Evolutionary conservation across 352 stramenopile genomes (phyloP), one percentile per base, ranked within the genome.

Genomic region (Phytopythium delawarense): DNA sequence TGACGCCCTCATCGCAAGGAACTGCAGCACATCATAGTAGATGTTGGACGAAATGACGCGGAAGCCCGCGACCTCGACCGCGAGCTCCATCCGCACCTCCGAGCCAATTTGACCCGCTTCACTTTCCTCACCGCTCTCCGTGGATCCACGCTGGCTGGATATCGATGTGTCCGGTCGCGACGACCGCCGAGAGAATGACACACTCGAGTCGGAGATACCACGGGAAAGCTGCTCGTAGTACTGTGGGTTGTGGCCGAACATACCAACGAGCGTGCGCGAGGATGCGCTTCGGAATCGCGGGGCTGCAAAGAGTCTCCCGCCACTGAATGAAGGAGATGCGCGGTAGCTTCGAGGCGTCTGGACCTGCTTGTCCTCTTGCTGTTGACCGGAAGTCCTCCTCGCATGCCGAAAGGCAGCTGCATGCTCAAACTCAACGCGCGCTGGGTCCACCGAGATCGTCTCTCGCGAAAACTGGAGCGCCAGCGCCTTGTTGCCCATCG

Each of bases 31-130:
- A 57, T 94, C 79, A 57, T 89, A 89, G 57, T 90, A 79, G 35
- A 94, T 92, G 61, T 91, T 94, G 4, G 82, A 92, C 39, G 85
- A 81, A 25, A 91, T 92, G 7, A 94, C 72, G 40, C 83, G 87
- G 39, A 94, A 92, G 16, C 82, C 82, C 21, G 85, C 72, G 30
- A 94, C 59, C 66, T 93, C 84, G 48, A 93, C 57, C 21, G 79
- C 76, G 23, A 94, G 40, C 50, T 94, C 79, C 50, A 89, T 90
- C 44, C 72, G 75, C 62, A 55, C 69, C 62, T 84, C 77, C 21
- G 53, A 69, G 42, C 65, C 65, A n/a, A 52, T 20, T 67, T 12
- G 16, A 66, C 46, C n/a, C 58, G 16, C 25, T 5, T 51, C 39
- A 23, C 55, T 18, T 18, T 61, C 55, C 1, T 61, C 55, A 4